Evolutionary conservation across 352 stramenopile species (phyloP), one percentile per base, ranked within the genome.

Genomic region (Blastocystis sp.): DNA sequence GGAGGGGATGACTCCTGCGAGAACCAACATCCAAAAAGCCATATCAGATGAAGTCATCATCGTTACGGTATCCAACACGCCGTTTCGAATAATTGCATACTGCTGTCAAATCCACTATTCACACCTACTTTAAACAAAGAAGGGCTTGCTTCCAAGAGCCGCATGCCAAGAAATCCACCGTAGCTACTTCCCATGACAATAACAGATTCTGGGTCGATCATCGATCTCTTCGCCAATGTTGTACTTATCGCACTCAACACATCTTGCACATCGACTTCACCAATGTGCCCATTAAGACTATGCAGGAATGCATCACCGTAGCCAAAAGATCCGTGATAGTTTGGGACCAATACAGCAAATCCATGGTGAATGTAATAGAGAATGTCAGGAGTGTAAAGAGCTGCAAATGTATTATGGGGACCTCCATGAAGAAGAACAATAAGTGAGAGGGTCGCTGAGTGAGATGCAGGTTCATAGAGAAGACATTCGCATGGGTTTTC

Each of bases 111-210:
- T 34, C 18, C 24, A 64, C 45, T 16, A 9, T 8, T 24, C 13
- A 20, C 26, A n/a, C 45, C 4, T 39, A 85, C 73, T 53, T 34
- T 34, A 9, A 85, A 65, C 20, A 68, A 13, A 20, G 73, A 45
- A 24, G 34, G 41, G 3, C n/a, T 18, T 34, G 41, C 68, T 18
- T 65, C 24, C 30, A 85, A 45, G 0, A 73, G 63, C 8, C 47
- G 16, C 26, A 85, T 20, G 1, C 41, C 73, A 26, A 85, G 65
- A 43, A 66, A 85, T 6, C 73, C 73, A 47, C 73, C 73, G 39
- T 85, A 85, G 45, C 73, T 85, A 43, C 73, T 85, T 20, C 73
- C 73, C 73, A 85, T 85, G 4, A 66, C 7, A 68, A 53, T 69
- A 3, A 85, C n/a, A 18, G 41, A n/a, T 1, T 63, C 30, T 18